These are phyloP conservation scores for Neonectria neomacrospora DNA, from an alignment of 2,329 filamentous ascomycete genomes.

Conservation along the genomic window DNA sequence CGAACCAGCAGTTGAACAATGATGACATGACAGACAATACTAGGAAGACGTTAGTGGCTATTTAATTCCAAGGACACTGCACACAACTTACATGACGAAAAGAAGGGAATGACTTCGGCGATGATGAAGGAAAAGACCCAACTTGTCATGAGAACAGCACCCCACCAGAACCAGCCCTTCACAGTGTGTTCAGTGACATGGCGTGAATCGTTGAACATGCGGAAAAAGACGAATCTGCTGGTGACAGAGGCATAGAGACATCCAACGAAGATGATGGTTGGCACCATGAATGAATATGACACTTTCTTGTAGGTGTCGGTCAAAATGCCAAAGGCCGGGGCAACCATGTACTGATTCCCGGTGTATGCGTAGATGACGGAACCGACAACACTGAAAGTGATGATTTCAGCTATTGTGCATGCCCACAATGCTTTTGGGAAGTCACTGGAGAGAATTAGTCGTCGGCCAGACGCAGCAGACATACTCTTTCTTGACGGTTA, in stretches of 20 bases:
- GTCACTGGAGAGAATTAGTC: constrained; percentile 61
- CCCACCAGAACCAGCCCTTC: constrained; percentile 83
- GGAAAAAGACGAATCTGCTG: constrained; percentile 90
- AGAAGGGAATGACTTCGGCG: constrained; percentile 92
- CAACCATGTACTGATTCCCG: constrained; percentile 87
- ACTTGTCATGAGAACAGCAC: constrained; percentile 71
- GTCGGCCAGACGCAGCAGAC: no score
- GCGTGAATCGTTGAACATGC: constrained; percentile 79
- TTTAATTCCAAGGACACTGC: accelerated
- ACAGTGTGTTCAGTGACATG: constrained; percentile 85
- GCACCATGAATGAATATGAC: constrained; percentile 93
- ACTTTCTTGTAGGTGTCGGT: constrained; percentile 85
- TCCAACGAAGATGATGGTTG: constrained; percentile 90
- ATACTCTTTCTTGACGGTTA: accelerated
- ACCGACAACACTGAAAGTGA: constrained; percentile 86
- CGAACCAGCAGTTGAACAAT: constrained; percentile 91
- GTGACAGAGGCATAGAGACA: constrained; percentile 91
- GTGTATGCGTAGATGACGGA: constrained; percentile 84
- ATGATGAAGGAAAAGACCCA: constrained; percentile 90
- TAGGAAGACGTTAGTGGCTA: constrained; percentile 41
- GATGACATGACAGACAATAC: constrained; percentile 79
- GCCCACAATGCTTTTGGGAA: constrained; percentile 93
- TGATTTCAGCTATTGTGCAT: constrained; percentile 86
- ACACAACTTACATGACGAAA: constrained; percentile 71
- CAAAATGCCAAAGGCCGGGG: constrained; percentile 87